Conservation (phyloP, 2,329 filamentous ascomycete genomes). For the Xylariaceae sp. region DNA sequence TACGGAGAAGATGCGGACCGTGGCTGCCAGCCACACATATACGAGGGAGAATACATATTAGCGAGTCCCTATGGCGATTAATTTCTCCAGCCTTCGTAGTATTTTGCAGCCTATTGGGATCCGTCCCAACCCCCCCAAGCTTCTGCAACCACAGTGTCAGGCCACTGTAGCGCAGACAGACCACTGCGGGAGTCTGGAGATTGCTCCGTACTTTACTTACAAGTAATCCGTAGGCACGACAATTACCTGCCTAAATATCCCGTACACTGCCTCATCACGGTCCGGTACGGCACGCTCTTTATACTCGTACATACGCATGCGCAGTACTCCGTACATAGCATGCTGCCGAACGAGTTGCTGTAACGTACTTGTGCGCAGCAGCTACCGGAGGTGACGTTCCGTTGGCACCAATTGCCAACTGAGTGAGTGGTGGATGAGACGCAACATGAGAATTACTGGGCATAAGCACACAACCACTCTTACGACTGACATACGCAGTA, state of each 20-base stretch:
- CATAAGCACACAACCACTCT: too few species aligned
- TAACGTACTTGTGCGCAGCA: background rate
- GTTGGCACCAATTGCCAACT: slow-evolving; percentile 13
- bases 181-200: too few species aligned
- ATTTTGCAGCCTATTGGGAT: background rate
- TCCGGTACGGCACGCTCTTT: too few species aligned
- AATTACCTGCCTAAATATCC: too few species aligned
- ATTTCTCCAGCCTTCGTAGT: background rate
- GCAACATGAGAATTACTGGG: too few species aligned
- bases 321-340: background rate
- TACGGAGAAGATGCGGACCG: background rate
- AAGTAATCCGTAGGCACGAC: too few species aligned
- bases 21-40: background rate
- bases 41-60: background rate
- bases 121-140: background rate
- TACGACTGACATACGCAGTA: too few species aligned
- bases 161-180: background rate
- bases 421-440: background rate
- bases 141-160: background rate
- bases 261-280: too few species aligned
- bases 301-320: background rate
- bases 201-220: too few species aligned
- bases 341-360: too few species aligned
- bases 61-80: background rate
- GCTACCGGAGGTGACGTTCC: background rate